These are phyloP conservation scores for Camellia lanceoleosa DNA, from an alignment of 148 eudicot genomes.

Conservation along the genomic window DNA sequence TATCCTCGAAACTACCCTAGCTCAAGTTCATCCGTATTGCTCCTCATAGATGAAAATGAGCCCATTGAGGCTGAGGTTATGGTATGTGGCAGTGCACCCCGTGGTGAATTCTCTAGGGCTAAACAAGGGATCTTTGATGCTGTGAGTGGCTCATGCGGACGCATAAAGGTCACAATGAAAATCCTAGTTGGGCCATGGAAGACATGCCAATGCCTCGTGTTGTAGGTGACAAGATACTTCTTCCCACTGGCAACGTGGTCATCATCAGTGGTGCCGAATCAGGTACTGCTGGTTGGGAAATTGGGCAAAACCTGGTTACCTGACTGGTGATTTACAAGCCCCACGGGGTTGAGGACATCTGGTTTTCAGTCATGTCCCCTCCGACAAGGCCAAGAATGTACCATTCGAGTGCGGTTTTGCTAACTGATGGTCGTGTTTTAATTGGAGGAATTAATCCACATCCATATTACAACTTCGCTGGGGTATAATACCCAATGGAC, in stretches of 20 bases:
- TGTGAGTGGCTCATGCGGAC: constrained; percentile 55
- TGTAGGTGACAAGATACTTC: constrained; percentile 75
- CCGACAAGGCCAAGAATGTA: constrained; percentile 61
- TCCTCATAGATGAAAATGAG: constrained; percentile 61
- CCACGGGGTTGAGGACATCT: constrained; percentile 1
- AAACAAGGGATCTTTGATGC: constrained; percentile 31
- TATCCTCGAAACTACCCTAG: constrained; percentile 76
- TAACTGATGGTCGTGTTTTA: constrained; percentile 65
- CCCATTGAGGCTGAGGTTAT: constrained; percentile 43
- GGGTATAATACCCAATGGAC: constrained; percentile 64
- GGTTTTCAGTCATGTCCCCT: constrained; percentile 56
- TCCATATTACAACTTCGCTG: constrained; percentile 53
- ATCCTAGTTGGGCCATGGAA: constrained; percentile 64
- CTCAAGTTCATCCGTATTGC: constrained; percentile 69
- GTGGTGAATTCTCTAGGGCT: constrained; percentile 32
- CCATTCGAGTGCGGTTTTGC: constrained; percentile 57
- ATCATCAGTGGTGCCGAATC: constrained; percentile 66
- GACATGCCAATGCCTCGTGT: constrained; percentile 71
- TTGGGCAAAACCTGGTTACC: constrained; percentile 48
- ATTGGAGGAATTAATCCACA: constrained; percentile 91
- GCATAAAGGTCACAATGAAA: constrained; percentile 44
- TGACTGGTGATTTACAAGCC: constrained; percentile 60
- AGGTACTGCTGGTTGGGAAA: constrained; percentile 87
- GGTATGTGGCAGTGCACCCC: constrained; percentile 76
- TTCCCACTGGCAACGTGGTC: constrained; percentile 59